Evolutionary conservation across 2,329 filamentous ascomycete species (phyloP), one percentile per base, ranked within the genome.

Genomic region (Colletotrichum paranaense): DNA sequence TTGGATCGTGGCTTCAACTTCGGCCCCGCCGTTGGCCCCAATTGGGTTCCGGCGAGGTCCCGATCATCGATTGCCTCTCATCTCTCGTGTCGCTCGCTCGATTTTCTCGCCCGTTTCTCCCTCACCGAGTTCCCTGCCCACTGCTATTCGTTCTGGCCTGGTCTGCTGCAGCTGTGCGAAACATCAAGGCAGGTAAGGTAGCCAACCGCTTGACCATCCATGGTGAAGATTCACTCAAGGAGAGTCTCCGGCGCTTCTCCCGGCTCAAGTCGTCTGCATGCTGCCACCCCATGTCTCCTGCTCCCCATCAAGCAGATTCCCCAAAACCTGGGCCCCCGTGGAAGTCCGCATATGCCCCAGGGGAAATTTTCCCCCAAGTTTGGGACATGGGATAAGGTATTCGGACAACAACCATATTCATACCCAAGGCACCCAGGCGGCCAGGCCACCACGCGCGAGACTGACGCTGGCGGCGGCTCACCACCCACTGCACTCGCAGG

Each of bases 11-110:
- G 32, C 35, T 26, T 52, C 30, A 30, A n/a, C 24, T 62, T 70
- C 67, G 60, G 67, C 60, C 60, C 67, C 70, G 53, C 70, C 56
- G 67, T 26, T 55, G 70, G 28, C 55, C 46, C 66, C 69, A 58
- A 69, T 72, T 63, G 59, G 59, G 59, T 28, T 63, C 46, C 35
- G 28, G 63, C 30, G 30, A 30, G 52, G 9, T 65, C 52, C 62
- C 32, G 62, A 57, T 65, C 30, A 65, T 65, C 62, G 53, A 46
- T 30, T 30, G 62, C 52, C 49, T 42, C 52, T 53, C 52, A 30
- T 32, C 30, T 63, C 26, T 30, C 26, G 30, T 38, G 49, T 57
- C 8, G 53, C 24, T 35, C 12, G 55, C 57, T 63, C 16, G 58
- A 38, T 35, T 26, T 42, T 56, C 70, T 60, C 67, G 66, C 66